phyloP scores from a whole-genome alignment of 2,329 filamentous ascomycete genomes.

The Leptoxyphium fumago region DNA sequence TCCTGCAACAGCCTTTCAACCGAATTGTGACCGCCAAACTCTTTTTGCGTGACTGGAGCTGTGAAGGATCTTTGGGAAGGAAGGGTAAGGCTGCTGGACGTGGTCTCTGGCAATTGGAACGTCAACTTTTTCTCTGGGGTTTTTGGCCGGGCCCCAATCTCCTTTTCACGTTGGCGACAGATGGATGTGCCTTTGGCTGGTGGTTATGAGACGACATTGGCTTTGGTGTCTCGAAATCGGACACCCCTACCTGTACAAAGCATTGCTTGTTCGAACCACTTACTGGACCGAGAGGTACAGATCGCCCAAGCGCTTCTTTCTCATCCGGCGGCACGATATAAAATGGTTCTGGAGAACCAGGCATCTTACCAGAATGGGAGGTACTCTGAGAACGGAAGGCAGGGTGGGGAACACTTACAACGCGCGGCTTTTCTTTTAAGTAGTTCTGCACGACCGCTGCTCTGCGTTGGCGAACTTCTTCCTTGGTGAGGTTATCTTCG shows the following conservation, averaged over 20 bases:
- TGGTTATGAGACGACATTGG: not conserved
- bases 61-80: not conserved
- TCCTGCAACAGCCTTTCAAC: not conserved
- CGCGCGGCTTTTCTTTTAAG: not conserved
- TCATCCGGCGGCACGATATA: too few species aligned
- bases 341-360: not conserved
- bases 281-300: not conserved
- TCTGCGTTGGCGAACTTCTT: not conserved
- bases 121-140: not conserved
- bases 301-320: not conserved
- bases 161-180: not conserved
- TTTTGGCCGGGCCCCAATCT: not conserved
- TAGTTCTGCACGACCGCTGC: not conserved
- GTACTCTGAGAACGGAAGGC: not conserved
- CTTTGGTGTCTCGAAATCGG: not conserved
- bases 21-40: not conserved
- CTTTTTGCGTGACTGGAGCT: not conserved
- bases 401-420: not conserved
- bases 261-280: not conserved
- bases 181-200: not conserved
- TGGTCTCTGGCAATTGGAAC: not conserved
- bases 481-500: not conserved
- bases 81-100: not conserved
- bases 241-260: not conserved
- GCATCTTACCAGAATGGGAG: not conserved